phyloP scores from a whole-genome alignment of 768 basidiomycete species.

The Mycena albidolilacea region DNA sequence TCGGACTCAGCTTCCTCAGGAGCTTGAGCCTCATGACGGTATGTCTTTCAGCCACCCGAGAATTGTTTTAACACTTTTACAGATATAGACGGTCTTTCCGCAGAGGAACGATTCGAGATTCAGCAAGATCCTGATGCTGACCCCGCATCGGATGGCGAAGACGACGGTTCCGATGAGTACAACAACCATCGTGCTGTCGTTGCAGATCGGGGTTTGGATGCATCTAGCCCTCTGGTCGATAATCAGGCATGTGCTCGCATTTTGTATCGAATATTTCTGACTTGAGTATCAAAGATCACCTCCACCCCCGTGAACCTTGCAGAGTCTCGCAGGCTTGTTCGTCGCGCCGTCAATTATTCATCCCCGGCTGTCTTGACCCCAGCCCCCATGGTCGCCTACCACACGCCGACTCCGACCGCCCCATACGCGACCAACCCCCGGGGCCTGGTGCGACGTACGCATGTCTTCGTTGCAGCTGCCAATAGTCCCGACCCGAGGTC shows the following conservation, averaged over 20 bases:
- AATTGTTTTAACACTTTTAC: too few species aligned
- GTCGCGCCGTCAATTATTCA: not conserved
- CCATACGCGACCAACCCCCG: not conserved
- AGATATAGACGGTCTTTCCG: too few species aligned
- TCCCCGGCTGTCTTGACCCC: not conserved
- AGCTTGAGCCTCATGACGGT: too few species aligned
- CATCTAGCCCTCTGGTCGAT: not conserved
- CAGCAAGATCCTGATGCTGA: too few species aligned
- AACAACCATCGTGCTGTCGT: not conserved
- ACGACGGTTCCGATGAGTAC: not conserved
- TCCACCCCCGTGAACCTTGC: not conserved
- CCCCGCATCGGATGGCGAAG: not conserved
- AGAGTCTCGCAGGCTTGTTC: not conserved
- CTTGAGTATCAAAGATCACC: not conserved
- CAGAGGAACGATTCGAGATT: too few species aligned
- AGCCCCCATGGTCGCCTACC: not conserved
- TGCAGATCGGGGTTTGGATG: not conserved
- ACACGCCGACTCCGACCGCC: not conserved
- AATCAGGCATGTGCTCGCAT: not conserved
- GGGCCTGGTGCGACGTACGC: not conserved
- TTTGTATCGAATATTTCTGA: too few species aligned
- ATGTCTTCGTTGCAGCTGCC: too few species aligned
- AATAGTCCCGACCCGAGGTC: too few species aligned
- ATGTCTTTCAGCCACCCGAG: too few species aligned
- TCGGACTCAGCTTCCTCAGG: too few species aligned